These are phyloP conservation scores for Penicillium occitanis DNA, from an alignment of 2,329 filamentous ascomycete species.

Conservation along the genomic window DNA sequence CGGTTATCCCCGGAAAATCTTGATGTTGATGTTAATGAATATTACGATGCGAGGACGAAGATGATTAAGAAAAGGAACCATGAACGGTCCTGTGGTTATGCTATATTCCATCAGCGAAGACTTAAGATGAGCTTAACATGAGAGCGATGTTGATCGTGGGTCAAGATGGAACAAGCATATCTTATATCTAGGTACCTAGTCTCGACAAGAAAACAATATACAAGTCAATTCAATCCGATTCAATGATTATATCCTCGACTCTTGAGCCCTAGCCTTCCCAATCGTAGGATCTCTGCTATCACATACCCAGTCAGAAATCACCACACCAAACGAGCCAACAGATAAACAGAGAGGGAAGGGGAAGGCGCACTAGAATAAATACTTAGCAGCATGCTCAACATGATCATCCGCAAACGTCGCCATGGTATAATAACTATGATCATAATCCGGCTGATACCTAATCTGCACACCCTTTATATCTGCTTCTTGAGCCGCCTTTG, in stretches of 20 bases:
- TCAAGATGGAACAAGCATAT: not conserved
- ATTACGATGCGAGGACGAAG: not conserved
- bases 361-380: conserved; percentile 59
- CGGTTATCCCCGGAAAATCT: not conserved
- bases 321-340: not conserved
- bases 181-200: not conserved
- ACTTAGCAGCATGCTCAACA: conserved; percentile 86
- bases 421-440: conserved; percentile 98
- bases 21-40: not conserved
- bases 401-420: conserved; percentile 87
- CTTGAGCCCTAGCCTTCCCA: not conserved
- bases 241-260: not conserved
- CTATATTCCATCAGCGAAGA: not conserved
- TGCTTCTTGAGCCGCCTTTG: conserved; percentile 71
- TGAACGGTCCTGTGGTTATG: not conserved
- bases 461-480: conserved; percentile 68
- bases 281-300: not conserved
- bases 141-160: not conserved
- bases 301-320: not conserved
- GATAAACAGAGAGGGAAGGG: not conserved
- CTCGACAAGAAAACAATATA: not conserved
- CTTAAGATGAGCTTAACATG: not conserved
- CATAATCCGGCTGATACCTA: conserved; percentile 86
- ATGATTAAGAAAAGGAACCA: not conserved
- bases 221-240: not conserved